Conservation (phyloP, 2,329 filamentous ascomycete genomes). For the Cercospora sp. region DNA sequence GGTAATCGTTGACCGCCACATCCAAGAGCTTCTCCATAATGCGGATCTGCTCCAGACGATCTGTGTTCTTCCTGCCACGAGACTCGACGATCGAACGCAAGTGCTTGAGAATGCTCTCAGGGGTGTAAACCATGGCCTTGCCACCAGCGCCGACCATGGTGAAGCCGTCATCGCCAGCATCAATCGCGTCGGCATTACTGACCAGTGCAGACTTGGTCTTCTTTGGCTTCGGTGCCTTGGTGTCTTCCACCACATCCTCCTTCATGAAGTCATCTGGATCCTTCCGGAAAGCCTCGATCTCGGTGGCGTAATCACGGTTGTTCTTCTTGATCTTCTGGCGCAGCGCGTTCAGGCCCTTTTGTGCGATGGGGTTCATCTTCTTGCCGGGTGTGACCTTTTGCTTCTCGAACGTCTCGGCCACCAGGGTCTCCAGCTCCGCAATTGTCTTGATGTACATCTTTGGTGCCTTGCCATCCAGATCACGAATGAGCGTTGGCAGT, state of each 20-base stretch:
- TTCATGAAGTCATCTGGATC: conserved; percentile 88
- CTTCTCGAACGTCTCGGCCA: conserved; percentile 92
- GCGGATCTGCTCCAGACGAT: conserved; percentile 89
- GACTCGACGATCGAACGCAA: conserved; percentile 90
- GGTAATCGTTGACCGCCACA: conserved; percentile 87
- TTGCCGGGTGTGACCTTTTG: conserved; percentile 85
- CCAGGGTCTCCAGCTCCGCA: conserved; percentile 88
- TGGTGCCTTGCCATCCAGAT: conserved; percentile 71
- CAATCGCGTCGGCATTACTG: conserved; percentile 52
- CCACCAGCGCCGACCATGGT: conserved; percentile 85
- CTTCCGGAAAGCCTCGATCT: conserved; percentile 82
- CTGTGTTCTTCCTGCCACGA: conserved; percentile 98
- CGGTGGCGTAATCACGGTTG: conserved; percentile 87
- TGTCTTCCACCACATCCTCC: conserved; percentile 74
- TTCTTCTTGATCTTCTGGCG: conserved; percentile 99
- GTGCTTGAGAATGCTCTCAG: conserved; percentile 98
- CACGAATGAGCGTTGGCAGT: conserved; percentile 48
- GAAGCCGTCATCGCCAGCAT: conserved; percentile 80
- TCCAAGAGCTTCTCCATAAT: conserved; percentile 95
- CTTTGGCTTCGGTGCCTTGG: conserved; percentile 52
- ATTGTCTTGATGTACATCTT: conserved; percentile 92
- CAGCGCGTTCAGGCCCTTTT: conserved; percentile 90
- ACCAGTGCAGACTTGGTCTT: conserved; percentile 51
- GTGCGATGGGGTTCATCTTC: conserved; percentile 98
- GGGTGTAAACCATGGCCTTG: conserved; percentile 85